These are phyloP conservation scores for Colletotrichum zoysiae DNA, from an alignment of 2,329 filamentous ascomycete species.

Conservation along the genomic window DNA sequence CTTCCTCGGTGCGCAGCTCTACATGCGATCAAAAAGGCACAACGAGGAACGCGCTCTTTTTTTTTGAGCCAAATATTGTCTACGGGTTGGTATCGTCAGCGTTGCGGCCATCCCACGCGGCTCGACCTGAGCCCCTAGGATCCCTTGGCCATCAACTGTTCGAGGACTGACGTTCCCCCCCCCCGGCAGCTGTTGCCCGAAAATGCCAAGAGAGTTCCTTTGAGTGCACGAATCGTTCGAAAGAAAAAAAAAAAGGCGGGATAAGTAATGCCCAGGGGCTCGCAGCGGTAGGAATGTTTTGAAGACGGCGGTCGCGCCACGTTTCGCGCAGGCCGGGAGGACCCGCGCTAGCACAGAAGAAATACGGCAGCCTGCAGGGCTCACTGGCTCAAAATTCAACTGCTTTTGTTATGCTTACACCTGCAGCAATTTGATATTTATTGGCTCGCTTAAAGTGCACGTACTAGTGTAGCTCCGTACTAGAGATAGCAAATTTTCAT, in stretches of 20 bases:
- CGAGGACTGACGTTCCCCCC: conserved; percentile 47
- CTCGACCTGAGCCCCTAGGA: conserved; percentile 42
- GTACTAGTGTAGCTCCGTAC: no score
- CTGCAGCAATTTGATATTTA: no score
- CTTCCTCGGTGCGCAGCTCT: background rate
- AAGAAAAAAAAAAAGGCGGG: conserved; percentile 42
- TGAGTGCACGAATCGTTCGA: conserved; percentile 43
- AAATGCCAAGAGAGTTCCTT: conserved; percentile 32
- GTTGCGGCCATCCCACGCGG: background rate
- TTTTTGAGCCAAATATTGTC: no score
- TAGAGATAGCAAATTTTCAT: no score
- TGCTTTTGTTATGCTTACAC: no score
- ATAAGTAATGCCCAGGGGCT: conserved; percentile 48
- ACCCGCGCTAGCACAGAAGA: background rate
- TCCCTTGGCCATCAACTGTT: conserved; percentile 47
- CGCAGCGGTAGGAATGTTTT: conserved; percentile 42
- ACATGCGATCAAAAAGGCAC: background rate
- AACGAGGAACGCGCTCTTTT: no score
- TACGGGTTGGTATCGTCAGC: no score
- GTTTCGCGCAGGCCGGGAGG: background rate
- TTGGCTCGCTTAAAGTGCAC: no score
- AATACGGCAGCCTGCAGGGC: no score
- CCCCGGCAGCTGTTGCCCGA: background rate
- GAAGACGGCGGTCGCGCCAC: conserved; percentile 41
- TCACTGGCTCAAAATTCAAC: no score